A percentile compares a stretch with the other conserved stretches of the same genome.
Evolutionary conservation across 106 monocot genomes (phyloP).

Genomic region (Acorus calamus): DNA sequence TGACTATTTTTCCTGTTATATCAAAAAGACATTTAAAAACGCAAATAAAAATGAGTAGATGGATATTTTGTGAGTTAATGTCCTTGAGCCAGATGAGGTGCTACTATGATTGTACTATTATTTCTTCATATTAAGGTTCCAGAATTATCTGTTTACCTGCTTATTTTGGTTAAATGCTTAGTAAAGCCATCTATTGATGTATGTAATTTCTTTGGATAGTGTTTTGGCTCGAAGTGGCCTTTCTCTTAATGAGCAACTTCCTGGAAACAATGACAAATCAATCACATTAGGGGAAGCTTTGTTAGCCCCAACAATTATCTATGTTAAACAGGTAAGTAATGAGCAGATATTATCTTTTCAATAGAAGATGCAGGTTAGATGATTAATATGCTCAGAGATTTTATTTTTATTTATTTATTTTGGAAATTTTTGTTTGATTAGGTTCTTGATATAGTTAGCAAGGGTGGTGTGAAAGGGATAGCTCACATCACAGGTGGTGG

Average conservation of each 20-base stretch:
- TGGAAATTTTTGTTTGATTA: conserved; percentile 7
- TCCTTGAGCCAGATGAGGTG: too few relatives aligned
- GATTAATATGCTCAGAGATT: background rate
- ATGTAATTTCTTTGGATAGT: conserved; percentile 16
- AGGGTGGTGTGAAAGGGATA: conserved; percentile 92
- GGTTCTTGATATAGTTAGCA: conserved; percentile 81
- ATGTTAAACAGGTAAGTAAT: conserved; percentile 74
- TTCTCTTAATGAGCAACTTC: conserved; percentile 67
- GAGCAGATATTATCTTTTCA: too few relatives aligned
- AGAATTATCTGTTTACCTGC: too few relatives aligned
- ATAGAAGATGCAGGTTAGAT: too few relatives aligned
- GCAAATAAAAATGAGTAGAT: too few relatives aligned
- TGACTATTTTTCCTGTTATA: background rate
- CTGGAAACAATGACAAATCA: conserved; percentile 28
- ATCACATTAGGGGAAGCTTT: conserved; percentile 74
- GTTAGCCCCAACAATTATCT: conserved; percentile 89
- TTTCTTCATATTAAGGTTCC: too few relatives aligned
- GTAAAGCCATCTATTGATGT: too few relatives aligned
- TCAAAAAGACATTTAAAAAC: background rate
- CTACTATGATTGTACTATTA: too few relatives aligned
- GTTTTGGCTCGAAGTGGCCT: conserved; percentile 59
- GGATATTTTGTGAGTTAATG: too few relatives aligned
- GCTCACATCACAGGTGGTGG: conserved; percentile 98
- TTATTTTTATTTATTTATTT: background rate
- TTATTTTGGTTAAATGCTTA: too few relatives aligned